These are phyloP conservation scores for Volvox reticuliferus DNA, from an alignment of 139 green algal genomes.

Conservation along the genomic window DNA sequence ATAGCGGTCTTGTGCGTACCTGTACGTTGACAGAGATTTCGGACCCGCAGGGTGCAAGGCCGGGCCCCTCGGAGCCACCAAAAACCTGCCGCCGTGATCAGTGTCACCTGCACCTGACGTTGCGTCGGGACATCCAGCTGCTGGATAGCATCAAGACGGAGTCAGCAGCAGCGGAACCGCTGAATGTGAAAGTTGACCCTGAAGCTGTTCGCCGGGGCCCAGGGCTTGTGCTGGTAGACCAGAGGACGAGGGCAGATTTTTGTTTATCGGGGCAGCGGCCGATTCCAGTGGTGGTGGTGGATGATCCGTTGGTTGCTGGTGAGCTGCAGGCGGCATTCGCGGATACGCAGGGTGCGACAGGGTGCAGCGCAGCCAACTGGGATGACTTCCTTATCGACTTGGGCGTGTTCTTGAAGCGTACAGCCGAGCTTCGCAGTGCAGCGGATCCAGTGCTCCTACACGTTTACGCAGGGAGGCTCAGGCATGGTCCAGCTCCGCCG, in stretches of 20 bases:
- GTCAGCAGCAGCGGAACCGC: too few relatives aligned
- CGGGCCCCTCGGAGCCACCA: not conserved
- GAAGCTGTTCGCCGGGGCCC: not conserved
- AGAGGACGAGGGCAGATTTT: not conserved
- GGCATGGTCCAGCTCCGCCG: not conserved
- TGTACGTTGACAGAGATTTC: not conserved
- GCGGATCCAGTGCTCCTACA: not conserved
- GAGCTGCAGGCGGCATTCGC: not conserved
- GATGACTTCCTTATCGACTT: conserved; percentile 4
- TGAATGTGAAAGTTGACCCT: too few relatives aligned
- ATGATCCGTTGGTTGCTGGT: not conserved
- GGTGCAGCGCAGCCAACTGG: not conserved
- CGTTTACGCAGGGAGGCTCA: not conserved
- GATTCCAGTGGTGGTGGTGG: not conserved
- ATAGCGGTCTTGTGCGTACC: not conserved
- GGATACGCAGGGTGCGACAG: not conserved
- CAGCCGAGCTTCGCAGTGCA: not conserved
- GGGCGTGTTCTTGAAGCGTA: conserved; percentile 1
- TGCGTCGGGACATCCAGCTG: not conserved
- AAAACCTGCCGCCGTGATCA: not conserved
- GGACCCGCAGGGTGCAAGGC: not conserved
- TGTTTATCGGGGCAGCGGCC: not conserved
- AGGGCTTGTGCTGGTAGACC: not conserved
- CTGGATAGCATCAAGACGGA: too few relatives aligned
- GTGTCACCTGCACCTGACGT: not conserved